phyloP scores from a whole-genome alignment of 257 asterid species.

The Echites panduratus region DNA sequence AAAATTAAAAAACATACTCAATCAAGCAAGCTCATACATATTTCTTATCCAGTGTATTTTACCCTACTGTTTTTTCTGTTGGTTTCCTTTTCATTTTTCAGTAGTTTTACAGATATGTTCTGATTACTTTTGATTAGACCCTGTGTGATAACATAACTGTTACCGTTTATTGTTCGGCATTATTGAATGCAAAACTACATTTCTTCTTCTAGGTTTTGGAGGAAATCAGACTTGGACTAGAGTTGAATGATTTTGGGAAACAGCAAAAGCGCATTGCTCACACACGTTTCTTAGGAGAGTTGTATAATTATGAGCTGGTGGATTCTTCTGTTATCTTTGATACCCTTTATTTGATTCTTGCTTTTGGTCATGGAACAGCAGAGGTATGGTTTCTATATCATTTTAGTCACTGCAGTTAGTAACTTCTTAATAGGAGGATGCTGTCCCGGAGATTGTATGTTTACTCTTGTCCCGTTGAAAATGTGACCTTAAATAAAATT shows the following conservation, averaged over 20 bases:
- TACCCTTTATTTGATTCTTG: slow-evolving; percentile 71
- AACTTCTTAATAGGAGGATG: not conserved
- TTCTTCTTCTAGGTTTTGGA: slow-evolving; percentile 69
- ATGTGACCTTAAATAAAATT: not conserved
- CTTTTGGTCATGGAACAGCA: slow-evolving; percentile 81
- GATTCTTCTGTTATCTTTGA: slow-evolving; percentile 95
- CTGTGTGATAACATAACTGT: no score
- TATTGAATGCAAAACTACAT: not conserved
- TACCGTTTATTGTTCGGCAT: not conserved
- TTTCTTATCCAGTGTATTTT: no score
- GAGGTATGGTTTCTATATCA: slow-evolving; percentile 53
- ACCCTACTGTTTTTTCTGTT: no score
- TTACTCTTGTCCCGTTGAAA: not conserved
- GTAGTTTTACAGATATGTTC: not conserved
- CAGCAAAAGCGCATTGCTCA: slow-evolving; percentile 86
- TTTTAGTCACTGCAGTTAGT: not conserved
- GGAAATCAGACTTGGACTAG: slow-evolving; percentile 83
- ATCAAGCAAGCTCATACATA: no score
- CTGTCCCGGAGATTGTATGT: not conserved
- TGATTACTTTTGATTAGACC: not conserved
- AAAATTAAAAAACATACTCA: no score
- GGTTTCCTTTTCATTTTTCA: no score
- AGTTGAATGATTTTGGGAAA: slow-evolving; percentile 90
- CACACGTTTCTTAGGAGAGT: slow-evolving; percentile 95
- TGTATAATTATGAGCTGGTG: slow-evolving; percentile 91